phyloP scores from a whole-genome alignment of 2,329 filamentous ascomycete species.

The Trematosphaeria pertusa region DNA sequence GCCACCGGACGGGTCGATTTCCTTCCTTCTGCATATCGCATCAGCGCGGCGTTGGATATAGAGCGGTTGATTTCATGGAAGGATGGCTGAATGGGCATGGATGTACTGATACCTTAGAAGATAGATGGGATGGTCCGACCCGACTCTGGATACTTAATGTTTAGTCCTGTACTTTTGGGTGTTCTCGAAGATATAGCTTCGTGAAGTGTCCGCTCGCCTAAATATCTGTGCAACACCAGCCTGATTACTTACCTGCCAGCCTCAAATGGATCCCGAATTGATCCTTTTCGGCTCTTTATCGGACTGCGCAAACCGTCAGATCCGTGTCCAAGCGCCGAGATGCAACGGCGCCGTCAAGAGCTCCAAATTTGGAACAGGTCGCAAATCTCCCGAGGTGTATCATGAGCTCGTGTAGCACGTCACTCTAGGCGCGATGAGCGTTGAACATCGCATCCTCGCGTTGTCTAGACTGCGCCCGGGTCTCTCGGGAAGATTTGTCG shows the following conservation, averaged over 20 bases:
- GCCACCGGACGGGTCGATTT: not conserved
- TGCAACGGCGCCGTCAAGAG: too few species aligned
- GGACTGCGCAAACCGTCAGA: not conserved
- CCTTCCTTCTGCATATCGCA: conserved; percentile 6
- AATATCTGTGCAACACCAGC: conserved; percentile 6
- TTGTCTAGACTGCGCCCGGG: not conserved
- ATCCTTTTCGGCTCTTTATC: not conserved
- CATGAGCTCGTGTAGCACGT: too few species aligned
- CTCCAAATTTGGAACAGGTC: too few species aligned
- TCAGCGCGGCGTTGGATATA: conserved; percentile 21
- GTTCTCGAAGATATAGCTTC: not conserved
- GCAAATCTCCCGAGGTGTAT: too few species aligned
- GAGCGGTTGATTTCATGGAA: conserved; percentile 4
- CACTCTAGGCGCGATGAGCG: not conserved
- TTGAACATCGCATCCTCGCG: not conserved
- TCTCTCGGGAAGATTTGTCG: not conserved
- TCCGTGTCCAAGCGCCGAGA: too few species aligned
- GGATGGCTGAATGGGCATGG: not conserved
- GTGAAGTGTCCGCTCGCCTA: not conserved
- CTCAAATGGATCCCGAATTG: not conserved
- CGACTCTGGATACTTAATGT: conserved; percentile 7
- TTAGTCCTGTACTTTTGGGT: conserved; percentile 1
- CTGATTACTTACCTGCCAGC: not conserved
- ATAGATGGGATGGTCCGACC: not conserved
- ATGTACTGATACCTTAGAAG: not conserved